These are phyloP conservation scores for Brassica carinata DNA, from an alignment of 345 rosid genomes.

Conservation along the genomic window DNA sequence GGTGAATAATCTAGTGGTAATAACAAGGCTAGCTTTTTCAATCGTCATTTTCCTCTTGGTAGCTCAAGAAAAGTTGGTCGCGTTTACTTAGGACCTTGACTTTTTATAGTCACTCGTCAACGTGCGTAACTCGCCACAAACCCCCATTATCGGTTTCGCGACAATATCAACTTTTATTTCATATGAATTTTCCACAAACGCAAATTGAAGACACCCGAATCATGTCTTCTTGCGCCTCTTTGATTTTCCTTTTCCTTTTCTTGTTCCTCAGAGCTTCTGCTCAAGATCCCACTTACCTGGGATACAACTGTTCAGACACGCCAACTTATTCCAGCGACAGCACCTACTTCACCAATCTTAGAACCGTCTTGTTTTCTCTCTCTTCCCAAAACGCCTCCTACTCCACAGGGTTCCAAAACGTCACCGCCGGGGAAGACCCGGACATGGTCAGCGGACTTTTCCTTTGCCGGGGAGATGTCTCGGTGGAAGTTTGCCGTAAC, in stretches of 20 bases:
- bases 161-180: not conserved
- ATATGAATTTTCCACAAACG: not conserved
- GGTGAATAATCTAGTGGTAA: too few relatives aligned
- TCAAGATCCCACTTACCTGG: not conserved
- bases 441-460: not conserved
- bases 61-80: not conserved
- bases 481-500: not conserved
- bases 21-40: too few relatives aligned
- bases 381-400: not conserved
- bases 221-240: not conserved
- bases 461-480: not conserved
- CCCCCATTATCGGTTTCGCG: not conserved
- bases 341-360: slow-evolving; percentile 19
- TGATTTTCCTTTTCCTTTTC: not conserved
- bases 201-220: not conserved
- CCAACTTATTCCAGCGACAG: slow-evolving; percentile 1
- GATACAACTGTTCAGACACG: not conserved
- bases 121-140: not conserved
- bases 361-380: slow-evolving; percentile 6
- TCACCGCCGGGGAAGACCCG: not conserved
- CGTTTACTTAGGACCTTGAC: not conserved
- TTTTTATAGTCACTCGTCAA: not conserved
- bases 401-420: not conserved
- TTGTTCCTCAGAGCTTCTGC: not conserved
- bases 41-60: not conserved